phyloP scores from a whole-genome alignment of 768 basidiomycete genomes.

The Boletellus ananiceps region DNA sequence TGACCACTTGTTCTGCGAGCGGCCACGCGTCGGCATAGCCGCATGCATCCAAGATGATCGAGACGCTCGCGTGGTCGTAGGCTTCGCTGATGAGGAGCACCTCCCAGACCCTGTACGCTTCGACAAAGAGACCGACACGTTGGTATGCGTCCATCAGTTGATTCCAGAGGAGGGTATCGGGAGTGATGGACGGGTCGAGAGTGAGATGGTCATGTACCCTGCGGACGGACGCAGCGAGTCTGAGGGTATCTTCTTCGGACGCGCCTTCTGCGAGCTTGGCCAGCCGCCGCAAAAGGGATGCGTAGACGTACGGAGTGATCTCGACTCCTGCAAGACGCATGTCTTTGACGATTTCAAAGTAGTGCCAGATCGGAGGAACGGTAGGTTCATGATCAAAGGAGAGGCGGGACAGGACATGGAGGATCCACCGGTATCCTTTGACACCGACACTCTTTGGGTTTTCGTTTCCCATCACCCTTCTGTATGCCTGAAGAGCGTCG shows the following conservation, averaged over 20 bases:
- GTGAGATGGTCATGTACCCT: slow-evolving; percentile 72
- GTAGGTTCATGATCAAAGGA: slow-evolving; percentile 41
- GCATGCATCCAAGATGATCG: slow-evolving; percentile 83
- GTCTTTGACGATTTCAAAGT: slow-evolving; percentile 74
- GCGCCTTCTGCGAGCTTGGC: slow-evolving; percentile 37
- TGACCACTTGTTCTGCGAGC: slow-evolving; percentile 52
- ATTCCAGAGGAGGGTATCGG: slow-evolving; percentile 70
- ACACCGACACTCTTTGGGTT: slow-evolving; percentile 41
- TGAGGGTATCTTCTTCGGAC: slow-evolving; percentile 21
- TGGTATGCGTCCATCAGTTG: slow-evolving; percentile 88
- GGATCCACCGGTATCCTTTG: slow-evolving; percentile 58
- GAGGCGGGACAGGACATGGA: slow-evolving; percentile 58
- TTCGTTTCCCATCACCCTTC: slow-evolving; percentile 29
- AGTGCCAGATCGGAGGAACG: slow-evolving; percentile 46
- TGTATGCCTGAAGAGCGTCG: slow-evolving; percentile 64
- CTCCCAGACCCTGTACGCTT: slow-evolving; percentile 80
- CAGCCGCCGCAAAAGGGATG: slow-evolving; percentile 58
- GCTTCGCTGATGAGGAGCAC: slow-evolving; percentile 54
- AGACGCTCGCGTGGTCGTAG: slow-evolving; percentile 62
- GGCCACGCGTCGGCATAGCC: slow-evolving; percentile 52
- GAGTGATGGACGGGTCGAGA: slow-evolving; percentile 72
- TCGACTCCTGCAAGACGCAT: slow-evolving; percentile 66
- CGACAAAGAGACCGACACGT: slow-evolving; percentile 63
- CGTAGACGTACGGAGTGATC: slow-evolving; percentile 59
- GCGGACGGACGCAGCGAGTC: slow-evolving; percentile 48